A percentile compares a stretch with the other conserved stretches of the same genome.
phyloP scores from a whole-genome alignment of 331 rosid species.

The Quercus phellos region DNA sequence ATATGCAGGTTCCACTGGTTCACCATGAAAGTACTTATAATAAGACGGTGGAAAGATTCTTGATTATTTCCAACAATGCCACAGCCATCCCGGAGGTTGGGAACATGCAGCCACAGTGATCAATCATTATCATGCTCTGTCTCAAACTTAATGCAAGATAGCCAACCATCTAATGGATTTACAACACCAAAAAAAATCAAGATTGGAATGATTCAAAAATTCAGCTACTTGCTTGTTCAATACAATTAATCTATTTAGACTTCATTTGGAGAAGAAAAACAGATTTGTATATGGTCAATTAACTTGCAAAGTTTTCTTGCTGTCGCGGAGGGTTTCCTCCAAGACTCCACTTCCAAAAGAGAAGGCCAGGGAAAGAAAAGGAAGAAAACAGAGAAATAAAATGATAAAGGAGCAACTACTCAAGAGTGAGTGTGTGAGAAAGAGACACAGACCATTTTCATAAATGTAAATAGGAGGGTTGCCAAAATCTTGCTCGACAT shows the following conservation, averaged over 20 bases:
- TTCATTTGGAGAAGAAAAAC: not conserved
- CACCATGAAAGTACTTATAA: not conserved
- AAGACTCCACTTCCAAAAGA: not conserved
- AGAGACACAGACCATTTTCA: constrained; percentile 44
- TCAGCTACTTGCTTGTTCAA: not conserved
- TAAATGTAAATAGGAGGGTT: constrained; percentile 40
- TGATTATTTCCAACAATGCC: not conserved
- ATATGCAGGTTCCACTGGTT: not conserved
- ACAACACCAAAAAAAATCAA: not conserved
- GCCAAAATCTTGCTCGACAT: constrained; percentile 34
- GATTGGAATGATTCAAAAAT: not conserved
- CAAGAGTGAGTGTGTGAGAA: not conserved
- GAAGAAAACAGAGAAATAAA: not conserved
- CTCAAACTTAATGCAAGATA: not conserved
- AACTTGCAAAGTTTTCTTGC: not conserved
- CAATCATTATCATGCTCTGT: not conserved
- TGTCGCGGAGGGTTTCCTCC: not conserved
- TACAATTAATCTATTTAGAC: not conserved
- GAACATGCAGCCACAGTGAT: not conserved
- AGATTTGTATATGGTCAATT: not conserved
- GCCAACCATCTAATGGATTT: not conserved
- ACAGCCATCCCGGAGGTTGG: not conserved
- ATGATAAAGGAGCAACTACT: not conserved
- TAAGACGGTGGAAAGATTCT: not conserved
- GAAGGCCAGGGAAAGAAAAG: not conserved